Conservation (phyloP, 768 basidiomycete species). For the Boletus bicolor region DNA sequence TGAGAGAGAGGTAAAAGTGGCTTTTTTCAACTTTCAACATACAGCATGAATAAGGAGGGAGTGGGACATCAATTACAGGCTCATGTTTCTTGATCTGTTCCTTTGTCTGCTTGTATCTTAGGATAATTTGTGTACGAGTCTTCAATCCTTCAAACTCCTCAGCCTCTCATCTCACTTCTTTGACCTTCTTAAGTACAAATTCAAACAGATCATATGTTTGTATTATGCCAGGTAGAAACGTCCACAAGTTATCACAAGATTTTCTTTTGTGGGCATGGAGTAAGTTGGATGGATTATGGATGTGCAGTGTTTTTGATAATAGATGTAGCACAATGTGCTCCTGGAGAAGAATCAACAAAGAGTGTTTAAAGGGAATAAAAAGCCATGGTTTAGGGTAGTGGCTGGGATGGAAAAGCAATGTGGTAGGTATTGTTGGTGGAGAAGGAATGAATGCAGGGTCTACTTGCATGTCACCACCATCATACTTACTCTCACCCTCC, state of each 20-base stretch:
- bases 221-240: constrained; percentile 28
- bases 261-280: constrained; percentile 19
- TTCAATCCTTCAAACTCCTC: constrained; percentile 14
- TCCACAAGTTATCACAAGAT: constrained; percentile 23
- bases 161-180: constrained; percentile 4
- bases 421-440: constrained; percentile 6
- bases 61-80: constrained; percentile 29
- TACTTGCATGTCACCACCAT: not conserved
- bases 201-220: constrained; percentile 28
- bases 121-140: constrained; percentile 19
- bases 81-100: constrained; percentile 23
- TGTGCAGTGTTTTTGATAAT: constrained; percentile 39
- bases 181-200: not conserved
- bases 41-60: constrained; percentile 26
- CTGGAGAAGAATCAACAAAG: constrained; percentile 28
- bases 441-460: not conserved
- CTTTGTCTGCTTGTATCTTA: constrained; percentile 17
- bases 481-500: not conserved
- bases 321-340: constrained; percentile 33
- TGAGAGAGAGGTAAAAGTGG: constrained; percentile 48
- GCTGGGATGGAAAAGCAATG: constrained; percentile 30
- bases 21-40: constrained; percentile 33
- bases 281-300: constrained; percentile 43
- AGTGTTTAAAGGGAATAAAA: constrained; percentile 33
- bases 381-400: constrained; percentile 44